Percentiles rank a stretch among this genome's conserved stretches.
phyloP scores from a whole-genome alignment of 2,329 filamentous ascomycete genomes.

The Beauveria medogensis region DNA sequence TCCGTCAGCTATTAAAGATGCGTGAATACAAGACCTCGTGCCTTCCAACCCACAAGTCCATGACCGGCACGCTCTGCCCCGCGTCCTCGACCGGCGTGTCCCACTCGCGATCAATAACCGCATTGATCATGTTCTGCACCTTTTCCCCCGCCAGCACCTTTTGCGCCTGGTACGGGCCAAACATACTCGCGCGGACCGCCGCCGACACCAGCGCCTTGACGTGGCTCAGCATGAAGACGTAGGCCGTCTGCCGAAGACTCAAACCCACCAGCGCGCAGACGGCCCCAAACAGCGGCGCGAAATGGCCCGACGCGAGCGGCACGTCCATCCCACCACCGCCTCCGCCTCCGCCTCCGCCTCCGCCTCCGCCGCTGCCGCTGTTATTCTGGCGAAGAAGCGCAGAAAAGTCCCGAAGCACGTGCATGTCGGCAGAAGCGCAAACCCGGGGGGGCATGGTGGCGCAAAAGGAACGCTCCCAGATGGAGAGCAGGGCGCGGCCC shows the following conservation, averaged over 20 bases:
- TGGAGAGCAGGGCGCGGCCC: conserved; percentile 62
- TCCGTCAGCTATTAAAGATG: conserved; percentile 69
- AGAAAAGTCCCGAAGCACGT: conserved; percentile 29
- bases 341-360: too few species aligned
- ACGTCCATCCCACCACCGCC: conserved; percentile 16
- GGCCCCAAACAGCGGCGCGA: conserved; percentile 63
- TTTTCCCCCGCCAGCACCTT: conserved; percentile 55
- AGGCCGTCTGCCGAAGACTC: conserved; percentile 54
- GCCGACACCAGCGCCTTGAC: conserved; percentile 69
- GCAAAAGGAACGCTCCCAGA: conserved; percentile 68
- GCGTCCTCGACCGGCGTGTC: conserved; percentile 53
- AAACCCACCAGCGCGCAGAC: conserved; percentile 56
- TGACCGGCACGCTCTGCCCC: conserved; percentile 65
- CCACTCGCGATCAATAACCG: conserved; percentile 54
- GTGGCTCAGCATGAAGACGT: conserved; percentile 69
- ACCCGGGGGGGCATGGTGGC: conserved; percentile 22
- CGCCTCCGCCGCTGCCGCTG: neutral
- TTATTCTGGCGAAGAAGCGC: conserved; percentile 23
- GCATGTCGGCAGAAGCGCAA: conserved; percentile 16
- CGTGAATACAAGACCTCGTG: conserved; percentile 78
- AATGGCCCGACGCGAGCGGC: conserved; percentile 51
- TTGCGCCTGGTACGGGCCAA: conserved; percentile 76
- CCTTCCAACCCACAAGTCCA: conserved; percentile 77
- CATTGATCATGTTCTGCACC: conserved; percentile 49
- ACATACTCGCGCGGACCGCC: conserved; percentile 66